phyloP scores from a whole-genome alignment of 1,284 basidiomycete genomes.

The Malassezia furfur region DNA sequence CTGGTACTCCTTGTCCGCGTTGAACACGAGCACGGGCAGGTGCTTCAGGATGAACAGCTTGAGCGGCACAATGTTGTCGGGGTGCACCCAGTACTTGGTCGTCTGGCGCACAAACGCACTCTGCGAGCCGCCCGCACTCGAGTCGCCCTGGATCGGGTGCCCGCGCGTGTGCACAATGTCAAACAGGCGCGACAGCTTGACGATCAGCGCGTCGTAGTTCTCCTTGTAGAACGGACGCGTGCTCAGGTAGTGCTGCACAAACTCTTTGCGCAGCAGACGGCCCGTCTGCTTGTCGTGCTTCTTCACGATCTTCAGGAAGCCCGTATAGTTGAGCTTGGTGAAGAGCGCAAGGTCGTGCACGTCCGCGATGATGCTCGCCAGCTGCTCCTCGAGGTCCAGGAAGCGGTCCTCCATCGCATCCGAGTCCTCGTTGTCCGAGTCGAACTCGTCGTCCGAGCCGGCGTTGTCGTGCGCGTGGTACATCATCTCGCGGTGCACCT shows the following conservation, averaged over 20 bases:
- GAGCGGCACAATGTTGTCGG: slow-evolving; percentile 75
- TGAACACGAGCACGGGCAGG: slow-evolving; percentile 68
- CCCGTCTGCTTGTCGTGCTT: slow-evolving; percentile 69
- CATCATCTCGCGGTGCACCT: slow-evolving; percentile 15
- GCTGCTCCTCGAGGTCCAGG: slow-evolving; percentile 80
- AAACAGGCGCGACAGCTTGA: slow-evolving; percentile 90
- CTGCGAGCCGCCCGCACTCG: slow-evolving; percentile 84
- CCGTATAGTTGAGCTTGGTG: slow-evolving; percentile 80
- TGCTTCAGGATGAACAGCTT: slow-evolving; percentile 89
- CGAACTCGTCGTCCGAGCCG: slow-evolving; percentile 53
- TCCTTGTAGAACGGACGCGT: slow-evolving; percentile 88
- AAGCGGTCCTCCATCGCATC: slow-evolving; percentile 79
- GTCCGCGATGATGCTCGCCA: slow-evolving; percentile 89
- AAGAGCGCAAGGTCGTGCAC: slow-evolving; percentile 94
- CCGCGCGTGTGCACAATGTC: slow-evolving; percentile 91
- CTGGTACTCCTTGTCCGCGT: slow-evolving; percentile 87
- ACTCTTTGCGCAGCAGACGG: slow-evolving; percentile 55
- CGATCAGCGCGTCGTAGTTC: slow-evolving; percentile 70
- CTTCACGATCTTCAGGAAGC: slow-evolving; percentile 98
- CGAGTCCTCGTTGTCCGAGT: slow-evolving; percentile 59
- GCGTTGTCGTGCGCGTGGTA: slow-evolving; percentile 50
- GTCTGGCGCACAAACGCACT: slow-evolving; percentile 95
- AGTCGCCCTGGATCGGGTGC: slow-evolving; percentile 84
- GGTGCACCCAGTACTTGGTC: slow-evolving; percentile 90
- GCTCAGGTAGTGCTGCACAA: slow-evolving; percentile 82